A percentile compares a stretch with the other conserved stretches of the same genome.
These are phyloP conservation scores for Peronospora destructor DNA, from an alignment of 352 stramenopile genomes.

Conservation along the genomic window DNA sequence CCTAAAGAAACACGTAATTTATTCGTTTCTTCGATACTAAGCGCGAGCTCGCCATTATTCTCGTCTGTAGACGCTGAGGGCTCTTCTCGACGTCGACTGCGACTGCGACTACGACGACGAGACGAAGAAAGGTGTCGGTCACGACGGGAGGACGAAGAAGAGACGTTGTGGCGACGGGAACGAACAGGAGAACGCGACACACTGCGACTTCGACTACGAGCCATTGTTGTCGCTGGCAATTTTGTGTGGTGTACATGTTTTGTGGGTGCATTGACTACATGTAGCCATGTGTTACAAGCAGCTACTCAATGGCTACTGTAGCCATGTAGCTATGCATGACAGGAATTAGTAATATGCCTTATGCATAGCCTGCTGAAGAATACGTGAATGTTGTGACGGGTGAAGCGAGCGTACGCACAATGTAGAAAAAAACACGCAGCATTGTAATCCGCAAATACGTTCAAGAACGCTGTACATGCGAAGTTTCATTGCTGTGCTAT, in stretches of 20 bases:
- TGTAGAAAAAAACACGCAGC: too few species aligned
- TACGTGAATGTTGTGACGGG: too few species aligned
- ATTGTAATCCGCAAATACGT: too few species aligned
- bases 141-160: conserved; percentile 17
- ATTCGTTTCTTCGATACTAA: conserved; percentile 83
- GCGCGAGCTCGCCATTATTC: conserved; percentile 74
- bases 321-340: too few species aligned
- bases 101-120: conserved; percentile 27
- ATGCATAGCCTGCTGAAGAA: too few species aligned
- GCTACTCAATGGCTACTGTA: too few species aligned
- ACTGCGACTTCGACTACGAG: conserved; percentile 28
- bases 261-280: neutral
- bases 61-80: conserved; percentile 22
- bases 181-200: conserved; percentile 22
- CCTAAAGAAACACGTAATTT: conserved; percentile 57
- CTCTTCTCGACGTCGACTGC: conserved; percentile 21
- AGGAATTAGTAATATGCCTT: too few species aligned
- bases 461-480: too few species aligned
- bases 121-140: conserved; percentile 19
- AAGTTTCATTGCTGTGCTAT: too few species aligned
- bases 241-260: neutral
- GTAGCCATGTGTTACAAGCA: conserved; percentile 1
- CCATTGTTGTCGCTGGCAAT: conserved; percentile 9
- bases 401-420: too few species aligned
- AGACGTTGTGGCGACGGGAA: conserved; percentile 16